These are phyloP conservation scores for Herpetomonas samuelpessoai DNA, from an alignment of 208 protist genomes.

Conservation along the genomic window DNA sequence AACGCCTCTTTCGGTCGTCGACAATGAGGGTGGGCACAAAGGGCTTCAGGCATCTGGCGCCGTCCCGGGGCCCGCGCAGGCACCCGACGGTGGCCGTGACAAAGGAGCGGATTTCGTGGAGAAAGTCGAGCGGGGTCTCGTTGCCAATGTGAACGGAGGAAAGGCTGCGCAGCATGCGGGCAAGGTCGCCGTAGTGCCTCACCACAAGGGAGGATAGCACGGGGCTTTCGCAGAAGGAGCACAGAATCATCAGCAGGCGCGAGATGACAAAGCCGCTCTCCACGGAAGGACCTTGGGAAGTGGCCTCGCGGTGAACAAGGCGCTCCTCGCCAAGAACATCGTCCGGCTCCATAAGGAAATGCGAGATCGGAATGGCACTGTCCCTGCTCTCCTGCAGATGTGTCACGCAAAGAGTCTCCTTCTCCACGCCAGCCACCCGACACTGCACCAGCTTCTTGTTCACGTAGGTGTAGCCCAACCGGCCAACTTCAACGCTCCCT, in stretches of 20 bases:
- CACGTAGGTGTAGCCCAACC: conserved; percentile 65
- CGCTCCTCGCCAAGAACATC: conserved; percentile 57
- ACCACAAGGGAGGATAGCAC: conserved; percentile 61
- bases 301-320: conserved; percentile 32
- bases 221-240: conserved; percentile 78
- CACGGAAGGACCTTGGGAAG: conserved; percentile 43
- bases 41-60: conserved; percentile 25
- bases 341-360: conserved; percentile 50
- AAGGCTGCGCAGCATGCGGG: conserved; percentile 61
- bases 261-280: conserved; percentile 85
- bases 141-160: conserved; percentile 71
- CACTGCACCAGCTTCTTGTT: conserved; percentile 66
- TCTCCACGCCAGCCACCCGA: conserved; percentile 34
- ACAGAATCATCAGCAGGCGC: conserved; percentile 78
- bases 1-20: conserved; percentile 38
- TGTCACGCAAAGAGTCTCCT: conserved; percentile 28
- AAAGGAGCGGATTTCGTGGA: conserved; percentile 68
- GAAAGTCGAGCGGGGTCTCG: conserved; percentile 65
- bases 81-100: conserved; percentile 54
- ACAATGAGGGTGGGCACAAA: conserved; percentile 66
- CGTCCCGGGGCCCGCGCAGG: conserved; percentile 23
- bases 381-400: conserved; percentile 32
- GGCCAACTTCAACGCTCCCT: conserved; percentile 10
- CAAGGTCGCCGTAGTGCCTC: conserved; percentile 37
- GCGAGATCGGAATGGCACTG: conserved; percentile 26